Percentiles rank a stretch among this genome's conserved stretches.
Evolutionary conservation across 495 filamentous ascomycete species (phyloP).

Genomic region (Cercophora newfieldiana): DNA sequence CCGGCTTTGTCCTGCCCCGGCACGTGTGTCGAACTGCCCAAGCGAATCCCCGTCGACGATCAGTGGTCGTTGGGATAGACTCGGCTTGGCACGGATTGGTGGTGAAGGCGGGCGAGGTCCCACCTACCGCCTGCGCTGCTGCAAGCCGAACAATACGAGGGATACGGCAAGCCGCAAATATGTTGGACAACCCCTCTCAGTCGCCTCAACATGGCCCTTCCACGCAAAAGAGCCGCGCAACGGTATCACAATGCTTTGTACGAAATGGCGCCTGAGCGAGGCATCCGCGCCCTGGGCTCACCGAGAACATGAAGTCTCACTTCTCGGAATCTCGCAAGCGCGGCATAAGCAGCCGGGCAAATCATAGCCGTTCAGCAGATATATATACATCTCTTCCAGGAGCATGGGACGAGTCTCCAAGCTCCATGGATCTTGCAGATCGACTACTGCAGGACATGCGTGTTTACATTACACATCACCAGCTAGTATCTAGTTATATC

Average conservation of each 20-base stretch:
- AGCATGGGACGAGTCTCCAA: background rate
- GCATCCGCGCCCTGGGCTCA: background rate
- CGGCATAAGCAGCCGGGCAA: background rate
- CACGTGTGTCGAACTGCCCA: background rate
- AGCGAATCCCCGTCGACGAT: background rate
- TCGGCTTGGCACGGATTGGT: slow-evolving; percentile 4
- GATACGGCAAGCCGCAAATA: background rate
- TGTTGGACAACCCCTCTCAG: background rate
- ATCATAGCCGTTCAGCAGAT: background rate
- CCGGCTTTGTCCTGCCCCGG: background rate
- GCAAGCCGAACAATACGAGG: background rate
- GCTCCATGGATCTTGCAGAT: background rate
- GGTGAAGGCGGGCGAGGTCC: background rate
- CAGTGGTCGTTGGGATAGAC: slow-evolving; percentile 8
- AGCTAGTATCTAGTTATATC: too few species aligned
- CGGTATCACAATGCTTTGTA: background rate
- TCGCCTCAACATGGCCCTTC: background rate
- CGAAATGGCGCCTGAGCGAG: background rate
- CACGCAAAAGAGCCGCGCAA: background rate
- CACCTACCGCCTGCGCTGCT: background rate
- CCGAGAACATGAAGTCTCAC: background rate
- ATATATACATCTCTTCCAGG: background rate
- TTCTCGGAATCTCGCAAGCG: background rate
- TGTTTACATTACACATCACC: background rate
- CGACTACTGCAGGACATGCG: background rate